Conservation (phyloP, 2,329 filamentous ascomycete genomes). For the Paracamarosporium sp. region DNA sequence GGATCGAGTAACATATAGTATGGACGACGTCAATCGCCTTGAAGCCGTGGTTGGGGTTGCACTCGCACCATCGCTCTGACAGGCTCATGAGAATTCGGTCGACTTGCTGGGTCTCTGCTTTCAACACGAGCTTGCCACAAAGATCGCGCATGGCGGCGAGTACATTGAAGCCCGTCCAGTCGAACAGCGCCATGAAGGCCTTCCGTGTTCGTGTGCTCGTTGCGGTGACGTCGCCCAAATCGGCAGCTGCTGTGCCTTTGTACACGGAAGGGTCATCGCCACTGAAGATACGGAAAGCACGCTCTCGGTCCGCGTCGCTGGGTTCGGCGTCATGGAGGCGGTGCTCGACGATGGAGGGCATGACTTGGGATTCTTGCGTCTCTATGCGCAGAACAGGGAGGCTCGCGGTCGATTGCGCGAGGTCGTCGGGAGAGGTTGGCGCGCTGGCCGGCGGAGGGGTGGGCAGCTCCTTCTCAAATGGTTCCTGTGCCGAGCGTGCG, state of each 20-base stretch:
- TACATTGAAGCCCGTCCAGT: slow-evolving; percentile 83
- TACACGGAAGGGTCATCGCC: slow-evolving; percentile 82
- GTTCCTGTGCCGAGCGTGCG: slow-evolving; percentile 41
- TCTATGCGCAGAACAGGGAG: slow-evolving; percentile 60
- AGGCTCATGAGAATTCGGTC: slow-evolving; percentile 92
- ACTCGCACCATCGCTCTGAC: slow-evolving; percentile 88
- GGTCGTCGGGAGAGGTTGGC: slow-evolving; percentile 49
- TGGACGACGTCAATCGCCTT: slow-evolving; percentile 91
- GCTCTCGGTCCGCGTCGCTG: slow-evolving; percentile 73
- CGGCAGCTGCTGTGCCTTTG: slow-evolving; percentile 81
- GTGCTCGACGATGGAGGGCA: slow-evolving; percentile 45
- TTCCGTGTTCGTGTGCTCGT: slow-evolving; percentile 62
- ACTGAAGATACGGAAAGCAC: slow-evolving; percentile 82
- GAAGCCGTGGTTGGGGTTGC: slow-evolving; percentile 92
- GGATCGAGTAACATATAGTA: slow-evolving; percentile 94
- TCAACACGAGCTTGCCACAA: slow-evolving; percentile 81
- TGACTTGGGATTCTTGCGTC: slow-evolving; percentile 48
- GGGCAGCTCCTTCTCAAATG: slow-evolving; percentile 45
- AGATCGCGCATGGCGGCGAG: slow-evolving; percentile 78
- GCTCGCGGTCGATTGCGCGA: slow-evolving; percentile 57
- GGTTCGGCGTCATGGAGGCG: slow-evolving; percentile 47
- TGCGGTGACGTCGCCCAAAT: slow-evolving; percentile 76
- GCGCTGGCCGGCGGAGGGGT: slow-evolving; percentile 45
- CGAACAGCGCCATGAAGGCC: slow-evolving; percentile 92
- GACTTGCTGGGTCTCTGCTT: slow-evolving; percentile 94